Evolutionary conservation across 495 filamentous ascomycete genomes (phyloP).

Genomic region (Elaphomyces granulatus): DNA sequence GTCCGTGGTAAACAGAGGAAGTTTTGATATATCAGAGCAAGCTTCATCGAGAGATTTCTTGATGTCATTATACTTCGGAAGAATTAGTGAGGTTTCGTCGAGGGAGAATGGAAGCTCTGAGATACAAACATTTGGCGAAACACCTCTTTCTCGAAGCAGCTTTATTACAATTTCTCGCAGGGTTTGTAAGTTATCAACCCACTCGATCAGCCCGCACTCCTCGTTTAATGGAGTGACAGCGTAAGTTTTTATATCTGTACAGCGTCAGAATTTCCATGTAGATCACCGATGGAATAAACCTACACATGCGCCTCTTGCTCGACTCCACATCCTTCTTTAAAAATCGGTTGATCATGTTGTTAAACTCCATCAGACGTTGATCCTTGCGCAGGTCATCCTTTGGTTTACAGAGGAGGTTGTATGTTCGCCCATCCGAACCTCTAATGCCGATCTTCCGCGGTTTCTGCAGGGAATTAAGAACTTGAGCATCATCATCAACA

Average conservation of each 20-base stretch:
- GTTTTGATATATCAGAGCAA: constrained; percentile 36
- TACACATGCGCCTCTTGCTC: constrained; percentile 63
- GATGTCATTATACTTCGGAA: constrained; percentile 42
- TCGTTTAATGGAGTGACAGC: constrained; percentile 93
- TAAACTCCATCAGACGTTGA: constrained; percentile 97
- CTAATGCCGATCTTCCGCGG: constrained; percentile 80
- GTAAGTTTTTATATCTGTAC: constrained; percentile 83
- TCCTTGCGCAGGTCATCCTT: constrained; percentile 97
- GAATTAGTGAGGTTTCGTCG: constrained; percentile 4
- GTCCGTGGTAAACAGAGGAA: constrained; percentile 52
- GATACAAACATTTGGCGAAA: constrained; percentile 36
- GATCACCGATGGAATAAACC: constrained; percentile 7
- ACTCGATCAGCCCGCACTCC: constrained; percentile 95
- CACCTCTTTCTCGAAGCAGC: constrained; percentile 56
- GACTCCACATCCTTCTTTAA: constrained; percentile 82
- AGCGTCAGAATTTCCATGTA: constrained; percentile 6
- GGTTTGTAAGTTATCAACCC: constrained; percentile 93
- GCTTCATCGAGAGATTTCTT: constrained; percentile 43
- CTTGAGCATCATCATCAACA: constrained; percentile 55
- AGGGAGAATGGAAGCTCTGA: background rate
- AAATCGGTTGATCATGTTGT: constrained; percentile 89
- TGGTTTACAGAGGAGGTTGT: constrained; percentile 87
- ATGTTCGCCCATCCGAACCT: constrained; percentile 75
- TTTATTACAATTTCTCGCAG: constrained; percentile 80
- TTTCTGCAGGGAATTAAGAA: constrained; percentile 84